Conservation (phyloP, 345 rosid genomes). For the Citrus cavaleriei region DNA sequence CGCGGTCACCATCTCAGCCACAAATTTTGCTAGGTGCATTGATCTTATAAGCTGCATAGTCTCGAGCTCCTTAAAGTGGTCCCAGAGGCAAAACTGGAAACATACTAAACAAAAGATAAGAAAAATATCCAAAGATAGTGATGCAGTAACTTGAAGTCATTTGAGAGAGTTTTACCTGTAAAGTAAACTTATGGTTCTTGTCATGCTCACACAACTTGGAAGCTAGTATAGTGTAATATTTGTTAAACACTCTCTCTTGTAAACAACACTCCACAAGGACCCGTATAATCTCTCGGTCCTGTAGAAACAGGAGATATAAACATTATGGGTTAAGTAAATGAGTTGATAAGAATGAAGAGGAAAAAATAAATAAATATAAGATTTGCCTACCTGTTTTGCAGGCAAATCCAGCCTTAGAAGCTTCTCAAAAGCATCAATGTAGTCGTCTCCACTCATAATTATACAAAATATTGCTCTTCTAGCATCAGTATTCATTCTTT, state of each 20-base stretch:
- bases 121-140: background rate
- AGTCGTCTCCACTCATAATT: slow-evolving; percentile 92
- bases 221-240: slow-evolving; percentile 74
- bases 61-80: slow-evolving; percentile 81
- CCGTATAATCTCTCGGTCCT: slow-evolving; percentile 92
- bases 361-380: background rate
- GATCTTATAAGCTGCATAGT: slow-evolving; percentile 68
- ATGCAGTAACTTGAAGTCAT: background rate
- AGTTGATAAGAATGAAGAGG: background rate
- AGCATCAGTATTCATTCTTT: slow-evolving; percentile 90
- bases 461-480: slow-evolving; percentile 92
- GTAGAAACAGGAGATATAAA: slow-evolving; percentile 12
- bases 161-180: slow-evolving; percentile 49
- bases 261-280: slow-evolving; percentile 88
- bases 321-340: background rate
- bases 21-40: slow-evolving; percentile 84
- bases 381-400: slow-evolving; percentile 61
- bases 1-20: slow-evolving; percentile 70
- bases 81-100: slow-evolving; percentile 81
- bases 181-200: slow-evolving; percentile 81
- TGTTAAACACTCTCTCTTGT: slow-evolving; percentile 84
- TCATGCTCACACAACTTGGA: slow-evolving; percentile 81
- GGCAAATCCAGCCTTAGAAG: slow-evolving; percentile 77
- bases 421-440: slow-evolving; percentile 87
- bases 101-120: background rate